Evolutionary conservation across 805 yeast species (phyloP), one percentile per base, ranked within the genome.

Genomic region (Lipomyces sp.): DNA sequence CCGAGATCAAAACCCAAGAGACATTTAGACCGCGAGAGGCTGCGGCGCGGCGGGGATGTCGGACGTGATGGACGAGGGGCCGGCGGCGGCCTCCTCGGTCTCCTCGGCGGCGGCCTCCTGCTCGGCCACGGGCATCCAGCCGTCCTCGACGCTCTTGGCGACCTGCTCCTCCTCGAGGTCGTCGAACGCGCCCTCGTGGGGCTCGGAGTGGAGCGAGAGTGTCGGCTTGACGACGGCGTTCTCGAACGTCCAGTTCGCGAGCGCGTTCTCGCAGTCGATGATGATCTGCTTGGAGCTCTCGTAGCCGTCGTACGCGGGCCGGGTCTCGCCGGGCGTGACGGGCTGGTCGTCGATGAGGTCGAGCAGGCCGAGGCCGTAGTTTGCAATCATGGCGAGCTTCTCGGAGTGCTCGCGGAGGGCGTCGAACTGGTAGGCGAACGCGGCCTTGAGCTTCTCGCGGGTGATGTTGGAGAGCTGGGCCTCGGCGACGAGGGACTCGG

Each of bases 251-350:
- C 98, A 91, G 57, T 88, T 80, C 57, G 95, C 95, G 66, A 91
- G 80, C 57, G 97, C 95, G 63, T 83, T 84, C 78, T 91, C 98
- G 62, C 95, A 93, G 71, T 91, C 98, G 69, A 89, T 85, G 67
- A 93, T 89, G 75, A 93, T 88, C 78, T 93, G 98, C 79, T 89
- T 90, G 57, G 96, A 86, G 53, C 96, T 96, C 71, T 91, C 97
- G 72, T 89, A 91, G 62, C 98, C 98, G 68, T 93, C 98, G 74
- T 93, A 91, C 55, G 96, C 91, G 43, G 96, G 91, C 78, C 98
- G 88, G 61, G 96, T 84, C 79, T 91, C 98, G 77, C 98, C 98
- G 59, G 98, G 98, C 62, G 97, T 91, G 60, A 93, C 96, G 59
- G 98, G 95, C 61, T 93, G 75, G 73, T 91, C 98, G 70, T 91